These are phyloP conservation scores for Neopestalotiopsis rosae DNA, from an alignment of 2,329 filamentous ascomycete species.

Conservation along the genomic window DNA sequence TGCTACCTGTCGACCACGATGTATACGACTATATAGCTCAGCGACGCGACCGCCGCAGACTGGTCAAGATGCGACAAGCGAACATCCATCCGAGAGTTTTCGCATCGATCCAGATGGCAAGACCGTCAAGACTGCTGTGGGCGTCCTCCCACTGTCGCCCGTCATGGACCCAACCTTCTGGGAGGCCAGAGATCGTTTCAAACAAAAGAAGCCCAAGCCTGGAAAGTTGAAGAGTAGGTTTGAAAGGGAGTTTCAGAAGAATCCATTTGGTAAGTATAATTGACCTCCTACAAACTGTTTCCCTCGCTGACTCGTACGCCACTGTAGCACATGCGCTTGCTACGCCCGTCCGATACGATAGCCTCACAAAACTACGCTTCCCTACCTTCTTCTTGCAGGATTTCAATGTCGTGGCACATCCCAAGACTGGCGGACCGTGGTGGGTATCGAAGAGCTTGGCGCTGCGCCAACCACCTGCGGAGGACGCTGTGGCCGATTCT, in stretches of 20 bases:
- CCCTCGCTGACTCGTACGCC: not conserved
- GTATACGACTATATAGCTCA: conserved; percentile 8
- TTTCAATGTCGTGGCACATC: conserved; percentile 62
- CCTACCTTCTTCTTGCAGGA: conserved; percentile 69
- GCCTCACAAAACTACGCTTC: conserved; percentile 50
- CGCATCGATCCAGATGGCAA: conserved; percentile 46
- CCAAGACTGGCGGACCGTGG: conserved; percentile 58
- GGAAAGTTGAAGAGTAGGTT: conserved; percentile 49
- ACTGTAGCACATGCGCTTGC: conserved; percentile 64
- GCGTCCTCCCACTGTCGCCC: conserved; percentile 58
- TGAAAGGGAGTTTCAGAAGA: conserved; percentile 63
- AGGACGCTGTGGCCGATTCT: not conserved
- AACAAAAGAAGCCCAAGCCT: conserved; percentile 42
- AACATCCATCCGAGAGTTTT: conserved; percentile 26
- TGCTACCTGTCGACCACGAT: conserved; percentile 21
- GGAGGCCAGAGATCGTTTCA: conserved; percentile 48
- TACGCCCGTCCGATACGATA: conserved; percentile 63
- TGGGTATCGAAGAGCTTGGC: conserved; percentile 56
- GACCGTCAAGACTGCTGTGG: conserved; percentile 50
- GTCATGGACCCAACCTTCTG: conserved; percentile 58
- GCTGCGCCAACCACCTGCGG: conserved; percentile 26
- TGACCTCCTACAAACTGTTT: not conserved
- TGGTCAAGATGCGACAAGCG: not conserved
- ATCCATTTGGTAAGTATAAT: conserved; percentile 63
- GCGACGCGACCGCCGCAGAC: not conserved